These are phyloP conservation scores for Amoebophrya sp. DNA, from an alignment of 169 alveolate genomes.

Conservation along the genomic window DNA sequence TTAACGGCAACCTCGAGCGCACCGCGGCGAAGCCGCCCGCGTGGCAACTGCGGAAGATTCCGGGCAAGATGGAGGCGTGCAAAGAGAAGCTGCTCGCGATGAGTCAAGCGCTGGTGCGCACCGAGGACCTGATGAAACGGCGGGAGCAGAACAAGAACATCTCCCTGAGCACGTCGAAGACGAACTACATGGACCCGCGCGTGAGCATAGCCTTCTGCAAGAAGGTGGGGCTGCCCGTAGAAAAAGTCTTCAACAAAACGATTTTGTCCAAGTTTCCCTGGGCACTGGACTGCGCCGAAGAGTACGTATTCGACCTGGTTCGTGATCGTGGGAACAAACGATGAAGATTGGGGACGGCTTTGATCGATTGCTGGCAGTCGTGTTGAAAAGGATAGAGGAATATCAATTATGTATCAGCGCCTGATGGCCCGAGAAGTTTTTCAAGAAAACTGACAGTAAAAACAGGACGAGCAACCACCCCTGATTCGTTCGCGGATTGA, in stretches of 20 bases:
- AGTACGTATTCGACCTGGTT: conserved; percentile 13
- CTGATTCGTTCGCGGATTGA: too few species aligned
- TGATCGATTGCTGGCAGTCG: too few species aligned
- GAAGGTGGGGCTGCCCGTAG: conserved; percentile 87
- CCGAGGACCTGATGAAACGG: conserved; percentile 56
- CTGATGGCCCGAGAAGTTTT: too few species aligned
- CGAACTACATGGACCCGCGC: conserved; percentile 99
- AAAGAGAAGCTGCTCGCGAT: background rate
- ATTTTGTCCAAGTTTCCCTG: conserved; percentile 24
- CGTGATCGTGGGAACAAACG: too few species aligned
- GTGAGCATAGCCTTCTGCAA: conserved; percentile 89
- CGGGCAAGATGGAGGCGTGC: background rate
- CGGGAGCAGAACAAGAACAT: conserved; percentile 90
- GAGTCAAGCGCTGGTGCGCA: conserved; percentile 27
- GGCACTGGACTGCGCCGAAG: conserved; percentile 24
- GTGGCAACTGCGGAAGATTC: background rate
- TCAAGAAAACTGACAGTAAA: too few species aligned
- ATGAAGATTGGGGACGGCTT: too few species aligned
- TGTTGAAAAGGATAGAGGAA: too few species aligned
- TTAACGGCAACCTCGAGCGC: too few species aligned
- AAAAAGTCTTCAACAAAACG: conserved; percentile 80
- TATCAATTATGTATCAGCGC: too few species aligned
- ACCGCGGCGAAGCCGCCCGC: too few species aligned
- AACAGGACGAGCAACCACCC: too few species aligned
- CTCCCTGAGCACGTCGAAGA: conserved; percentile 97